These are phyloP conservation scores for Dactylella cylindrospora DNA, from an alignment of 2,329 filamentous ascomycete genomes.

Conservation along the genomic window DNA sequence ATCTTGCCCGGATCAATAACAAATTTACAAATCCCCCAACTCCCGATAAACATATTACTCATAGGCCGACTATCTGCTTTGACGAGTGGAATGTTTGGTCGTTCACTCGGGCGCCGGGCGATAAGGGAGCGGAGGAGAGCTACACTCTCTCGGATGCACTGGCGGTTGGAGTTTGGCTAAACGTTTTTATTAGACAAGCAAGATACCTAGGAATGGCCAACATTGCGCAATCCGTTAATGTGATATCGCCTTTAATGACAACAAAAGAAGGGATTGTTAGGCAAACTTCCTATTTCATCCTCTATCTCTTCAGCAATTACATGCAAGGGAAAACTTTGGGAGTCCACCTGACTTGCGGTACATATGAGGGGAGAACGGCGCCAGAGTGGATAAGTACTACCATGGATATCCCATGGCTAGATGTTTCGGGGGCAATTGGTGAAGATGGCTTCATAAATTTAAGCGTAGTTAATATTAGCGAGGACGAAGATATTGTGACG, in stretches of 20 bases:
- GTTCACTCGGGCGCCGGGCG: conserved; percentile 68
- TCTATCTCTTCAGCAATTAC: conserved; percentile 67
- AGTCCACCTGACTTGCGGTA: conserved; percentile 63
- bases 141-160: conserved; percentile 75
- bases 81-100: conserved; percentile 88
- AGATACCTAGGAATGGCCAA: conserved; percentile 74
- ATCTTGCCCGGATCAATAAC: conserved; percentile 72
- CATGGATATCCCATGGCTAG: conserved; percentile 70
- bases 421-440: conserved; percentile 64
- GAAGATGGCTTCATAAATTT: conserved; percentile 63
- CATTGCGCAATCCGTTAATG: conserved; percentile 75
- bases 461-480: conserved; percentile 72
- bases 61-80: conserved; percentile 72
- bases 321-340: conserved; percentile 73
- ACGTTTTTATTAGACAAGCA: conserved; percentile 73
- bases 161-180: conserved; percentile 73
- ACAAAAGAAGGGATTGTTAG: conserved; percentile 64
- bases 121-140: conserved; percentile 69
- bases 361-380: conserved; percentile 68
- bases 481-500: conserved; percentile 62
- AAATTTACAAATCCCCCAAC: conserved; percentile 26
- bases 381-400: conserved; percentile 66
- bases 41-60: conserved; percentile 56
- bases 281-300: conserved; percentile 75
- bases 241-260: conserved; percentile 76